Percentiles rank a stretch among this genome's conserved stretches.
Evolutionary conservation across 192 early-diverging fungal genomes (phyloP).

Genomic region (Coemansia sp.): DNA sequence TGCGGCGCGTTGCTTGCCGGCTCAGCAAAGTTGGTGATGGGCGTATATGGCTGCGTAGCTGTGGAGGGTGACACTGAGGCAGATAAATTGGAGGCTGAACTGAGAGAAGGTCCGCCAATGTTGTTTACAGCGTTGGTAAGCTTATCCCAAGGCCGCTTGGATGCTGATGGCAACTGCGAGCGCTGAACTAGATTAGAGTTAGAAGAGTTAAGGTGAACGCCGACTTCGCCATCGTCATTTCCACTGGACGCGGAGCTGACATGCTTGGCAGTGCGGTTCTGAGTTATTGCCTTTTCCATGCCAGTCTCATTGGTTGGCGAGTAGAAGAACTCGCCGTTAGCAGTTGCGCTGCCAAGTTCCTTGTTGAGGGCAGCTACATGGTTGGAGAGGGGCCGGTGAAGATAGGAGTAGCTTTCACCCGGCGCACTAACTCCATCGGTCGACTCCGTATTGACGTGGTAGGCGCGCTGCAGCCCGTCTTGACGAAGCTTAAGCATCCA

Average conservation of each 20-base stretch:
- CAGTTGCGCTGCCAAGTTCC: background rate
- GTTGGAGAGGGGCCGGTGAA: background rate
- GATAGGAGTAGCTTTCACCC: background rate
- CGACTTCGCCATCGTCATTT: background rate
- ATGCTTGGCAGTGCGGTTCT: background rate
- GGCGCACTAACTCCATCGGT: background rate
- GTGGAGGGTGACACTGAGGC: background rate
- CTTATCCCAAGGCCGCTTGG: background rate
- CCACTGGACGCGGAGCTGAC: background rate
- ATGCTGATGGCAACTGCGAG: background rate
- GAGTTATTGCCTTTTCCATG: background rate
- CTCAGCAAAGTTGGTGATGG: background rate
- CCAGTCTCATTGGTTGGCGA: background rate
- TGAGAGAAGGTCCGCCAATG: background rate
- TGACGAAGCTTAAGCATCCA: slow-evolving; percentile 28
- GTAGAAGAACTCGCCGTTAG: background rate
- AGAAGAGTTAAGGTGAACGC: background rate
- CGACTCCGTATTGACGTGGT: slow-evolving; percentile 6
- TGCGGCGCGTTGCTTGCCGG: background rate
- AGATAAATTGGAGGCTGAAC: background rate
- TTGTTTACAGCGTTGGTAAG: background rate
- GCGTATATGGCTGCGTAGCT: background rate
- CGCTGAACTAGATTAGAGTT: background rate
- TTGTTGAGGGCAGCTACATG: background rate
- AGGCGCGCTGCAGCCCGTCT: slow-evolving; percentile 36